phyloP scores from a whole-genome alignment of 768 basidiomycete species.

The Leucocoprinus leucothites region DNA sequence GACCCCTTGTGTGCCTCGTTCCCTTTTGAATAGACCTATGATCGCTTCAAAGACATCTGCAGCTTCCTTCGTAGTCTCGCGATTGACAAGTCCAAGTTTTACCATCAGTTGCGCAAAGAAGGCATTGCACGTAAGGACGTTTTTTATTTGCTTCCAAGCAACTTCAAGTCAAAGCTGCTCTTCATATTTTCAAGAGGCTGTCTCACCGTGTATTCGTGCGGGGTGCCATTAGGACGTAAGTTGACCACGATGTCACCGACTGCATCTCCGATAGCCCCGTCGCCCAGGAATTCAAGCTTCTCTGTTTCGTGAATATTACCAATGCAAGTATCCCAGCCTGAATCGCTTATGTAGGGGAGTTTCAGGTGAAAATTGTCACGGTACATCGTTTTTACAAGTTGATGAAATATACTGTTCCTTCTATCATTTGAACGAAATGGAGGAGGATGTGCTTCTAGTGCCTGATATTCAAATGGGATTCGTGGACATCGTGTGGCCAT shows the following conservation, averaged over 20 bases:
- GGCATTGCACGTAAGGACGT: slow-evolving; percentile 28
- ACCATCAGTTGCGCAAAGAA: slow-evolving; percentile 36
- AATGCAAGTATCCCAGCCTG: slow-evolving; percentile 25
- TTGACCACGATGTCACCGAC: slow-evolving; percentile 37
- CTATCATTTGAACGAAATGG: slow-evolving; percentile 13
- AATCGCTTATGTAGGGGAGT: slow-evolving; percentile 30
- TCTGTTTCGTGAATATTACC: slow-evolving; percentile 27
- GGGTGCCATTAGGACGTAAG: slow-evolving; percentile 26
- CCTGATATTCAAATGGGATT: background rate
- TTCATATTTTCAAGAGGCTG: background rate
- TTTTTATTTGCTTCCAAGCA: slow-evolving; percentile 6
- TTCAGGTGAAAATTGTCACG: slow-evolving; percentile 20
- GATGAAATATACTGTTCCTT: slow-evolving; percentile 16
- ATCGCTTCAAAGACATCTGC: slow-evolving; percentile 48
- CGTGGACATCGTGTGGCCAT: background rate
- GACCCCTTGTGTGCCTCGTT: slow-evolving; percentile 34
- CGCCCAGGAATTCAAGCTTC: slow-evolving; percentile 45
- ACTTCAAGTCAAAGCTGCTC: background rate
- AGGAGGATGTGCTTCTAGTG: background rate
- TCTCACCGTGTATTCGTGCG: slow-evolving; percentile 34
- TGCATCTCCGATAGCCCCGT: slow-evolving; percentile 41
- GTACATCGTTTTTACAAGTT: slow-evolving; percentile 18
- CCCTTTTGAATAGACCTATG: slow-evolving; percentile 39
- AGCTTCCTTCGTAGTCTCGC: slow-evolving; percentile 28
- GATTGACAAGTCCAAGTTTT: slow-evolving; percentile 26